Evolutionary conservation across 2,329 filamentous ascomycete species (phyloP).

Genomic region (Pseudocercospora eumusae): DNA sequence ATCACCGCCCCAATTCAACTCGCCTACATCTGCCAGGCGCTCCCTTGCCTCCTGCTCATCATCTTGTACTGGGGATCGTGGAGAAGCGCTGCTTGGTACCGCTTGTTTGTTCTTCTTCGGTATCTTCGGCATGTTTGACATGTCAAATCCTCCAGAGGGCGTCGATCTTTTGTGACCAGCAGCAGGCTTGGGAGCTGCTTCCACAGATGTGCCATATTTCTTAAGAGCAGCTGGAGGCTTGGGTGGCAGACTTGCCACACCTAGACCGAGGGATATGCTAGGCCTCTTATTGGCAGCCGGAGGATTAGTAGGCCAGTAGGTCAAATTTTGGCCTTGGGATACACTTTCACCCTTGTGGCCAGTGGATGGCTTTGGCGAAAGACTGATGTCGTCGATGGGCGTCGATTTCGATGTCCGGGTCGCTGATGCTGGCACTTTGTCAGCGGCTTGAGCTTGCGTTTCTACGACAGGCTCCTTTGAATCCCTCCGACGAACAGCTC

Average conservation of each 20-base stretch:
- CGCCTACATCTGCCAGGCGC: background rate
- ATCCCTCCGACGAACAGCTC: background rate
- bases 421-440: background rate
- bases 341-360: background rate
- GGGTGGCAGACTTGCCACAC: background rate
- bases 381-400: background rate
- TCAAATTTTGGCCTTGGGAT: background rate
- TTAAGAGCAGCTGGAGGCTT: background rate
- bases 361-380: background rate
- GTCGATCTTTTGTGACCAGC: conserved; percentile 4
- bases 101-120: background rate
- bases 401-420: background rate
- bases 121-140: conserved; percentile 1
- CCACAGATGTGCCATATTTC: background rate
- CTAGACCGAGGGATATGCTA: background rate
- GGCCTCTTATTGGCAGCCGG: background rate
- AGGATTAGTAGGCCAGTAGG: background rate
- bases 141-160: background rate
- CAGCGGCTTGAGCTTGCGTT: background rate
- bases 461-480: background rate
- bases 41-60: background rate
- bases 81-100: conserved; percentile 6
- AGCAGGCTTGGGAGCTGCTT: background rate
- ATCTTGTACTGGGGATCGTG: conserved; percentile 5
- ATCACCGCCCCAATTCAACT: background rate